These are phyloP conservation scores for Amanita molliuscula DNA, from an alignment of 768 basidiomycete genomes.

Conservation along the genomic window DNA sequence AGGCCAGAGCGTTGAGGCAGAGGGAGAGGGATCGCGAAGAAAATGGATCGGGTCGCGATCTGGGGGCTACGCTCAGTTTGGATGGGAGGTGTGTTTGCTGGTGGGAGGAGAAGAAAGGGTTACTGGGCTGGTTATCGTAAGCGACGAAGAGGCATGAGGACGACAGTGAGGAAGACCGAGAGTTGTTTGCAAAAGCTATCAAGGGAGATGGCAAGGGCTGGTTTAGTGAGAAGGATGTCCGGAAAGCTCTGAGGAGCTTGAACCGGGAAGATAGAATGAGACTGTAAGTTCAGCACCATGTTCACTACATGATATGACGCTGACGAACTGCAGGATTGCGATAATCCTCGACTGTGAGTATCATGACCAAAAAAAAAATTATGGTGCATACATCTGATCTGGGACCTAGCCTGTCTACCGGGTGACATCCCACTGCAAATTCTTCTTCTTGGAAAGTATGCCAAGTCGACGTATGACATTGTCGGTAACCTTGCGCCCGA, in stretches of 20 bases:
- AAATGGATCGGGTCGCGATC: neutral
- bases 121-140: conserved; percentile 69
- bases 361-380: neutral
- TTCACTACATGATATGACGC: conserved; percentile 1
- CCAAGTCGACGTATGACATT: conserved; percentile 74
- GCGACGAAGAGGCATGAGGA: conserved; percentile 36
- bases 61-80: neutral
- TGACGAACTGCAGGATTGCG: conserved; percentile 30
- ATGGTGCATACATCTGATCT: neutral
- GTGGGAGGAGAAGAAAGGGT: conserved; percentile 48
- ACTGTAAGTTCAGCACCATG: conserved; percentile 40
- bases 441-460: conserved; percentile 75
- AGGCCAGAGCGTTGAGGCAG: conserved; percentile 54
- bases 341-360: conserved; percentile 52
- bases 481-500: conserved; percentile 61
- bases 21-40: conserved; percentile 13
- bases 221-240: conserved; percentile 64
- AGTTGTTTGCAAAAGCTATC: conserved; percentile 31
- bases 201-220: conserved; percentile 47
- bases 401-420: conserved; percentile 54
- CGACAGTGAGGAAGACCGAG: conserved; percentile 28
- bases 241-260: conserved; percentile 50
- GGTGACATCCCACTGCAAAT: conserved; percentile 83
- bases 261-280: conserved; percentile 63
- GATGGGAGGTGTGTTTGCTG: conserved; percentile 39